Evolutionary conservation across 2,329 filamentous ascomycete genomes (phyloP).

Genomic region (Colletotrichum australisinense): DNA sequence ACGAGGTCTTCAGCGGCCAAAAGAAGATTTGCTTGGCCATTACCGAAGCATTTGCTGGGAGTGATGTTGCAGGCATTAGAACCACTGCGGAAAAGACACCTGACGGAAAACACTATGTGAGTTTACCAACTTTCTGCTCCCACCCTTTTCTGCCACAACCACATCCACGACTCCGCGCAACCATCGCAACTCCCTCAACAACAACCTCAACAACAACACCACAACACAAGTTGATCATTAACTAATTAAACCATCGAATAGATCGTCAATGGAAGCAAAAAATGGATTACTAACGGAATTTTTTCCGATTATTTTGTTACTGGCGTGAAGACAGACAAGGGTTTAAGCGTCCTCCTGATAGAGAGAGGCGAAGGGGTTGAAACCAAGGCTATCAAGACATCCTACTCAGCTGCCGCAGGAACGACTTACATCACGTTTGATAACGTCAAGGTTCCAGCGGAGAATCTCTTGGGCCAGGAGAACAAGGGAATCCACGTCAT

Average conservation of each 20-base stretch:
- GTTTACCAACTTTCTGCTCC: conserved; percentile 50
- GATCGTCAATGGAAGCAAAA: conserved; percentile 80
- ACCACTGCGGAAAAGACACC: conserved; percentile 83
- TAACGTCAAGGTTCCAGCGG: conserved; percentile 85
- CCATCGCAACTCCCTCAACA: not conserved
- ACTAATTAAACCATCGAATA: conserved; percentile 33
- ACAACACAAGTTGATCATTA: not conserved
- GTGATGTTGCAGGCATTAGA: conserved; percentile 82
- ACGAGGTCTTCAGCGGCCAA: conserved; percentile 80
- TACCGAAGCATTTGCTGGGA: conserved; percentile 88
- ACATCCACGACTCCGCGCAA: not conserved
- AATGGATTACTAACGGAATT: conserved; percentile 69
- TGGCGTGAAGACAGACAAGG: conserved; percentile 82
- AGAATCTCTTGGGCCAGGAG: conserved; percentile 83
- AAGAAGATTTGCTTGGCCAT: conserved; percentile 93
- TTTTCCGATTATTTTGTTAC: conserved; percentile 69
- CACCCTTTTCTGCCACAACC: conserved; percentile 4
- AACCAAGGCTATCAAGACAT: conserved; percentile 83
- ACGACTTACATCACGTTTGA: conserved; percentile 86
- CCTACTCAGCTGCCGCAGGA: conserved; percentile 82
- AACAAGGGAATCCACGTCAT: conserved; percentile 89
- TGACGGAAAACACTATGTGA: conserved; percentile 78
- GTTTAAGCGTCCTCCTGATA: conserved; percentile 81
- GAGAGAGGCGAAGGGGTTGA: conserved; percentile 79
- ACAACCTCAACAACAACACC: not conserved